These are phyloP conservation scores for Hymenotorrendiella dingleyae DNA, from an alignment of 2,329 filamentous ascomycete species.

Conservation along the genomic window DNA sequence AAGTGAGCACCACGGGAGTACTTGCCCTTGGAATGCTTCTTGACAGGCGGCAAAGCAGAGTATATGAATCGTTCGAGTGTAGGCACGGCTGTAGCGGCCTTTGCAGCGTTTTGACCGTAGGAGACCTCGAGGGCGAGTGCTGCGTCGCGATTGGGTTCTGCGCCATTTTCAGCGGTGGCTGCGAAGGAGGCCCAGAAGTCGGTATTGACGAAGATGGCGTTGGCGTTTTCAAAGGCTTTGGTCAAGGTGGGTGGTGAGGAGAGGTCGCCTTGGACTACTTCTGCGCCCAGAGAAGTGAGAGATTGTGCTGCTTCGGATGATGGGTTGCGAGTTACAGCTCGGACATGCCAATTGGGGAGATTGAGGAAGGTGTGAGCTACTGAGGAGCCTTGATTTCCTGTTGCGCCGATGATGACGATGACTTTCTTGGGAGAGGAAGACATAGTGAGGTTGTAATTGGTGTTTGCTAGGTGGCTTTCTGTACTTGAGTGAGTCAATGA, in stretches of 20 bases:
- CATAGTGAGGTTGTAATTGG: no score
- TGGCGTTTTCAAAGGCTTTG: constrained; percentile 36
- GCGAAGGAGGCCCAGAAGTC: constrained; percentile 21
- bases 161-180: no score
- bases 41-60: constrained; percentile 33
- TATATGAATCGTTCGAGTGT: constrained; percentile 35
- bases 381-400: not conserved
- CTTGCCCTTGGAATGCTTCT: constrained; percentile 32
- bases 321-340: constrained; percentile 40
- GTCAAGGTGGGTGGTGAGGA: constrained; percentile 34
- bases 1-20: constrained; percentile 35
- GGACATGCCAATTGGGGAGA: constrained; percentile 23
- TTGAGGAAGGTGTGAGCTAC: constrained; percentile 1
- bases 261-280: constrained; percentile 39
- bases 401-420: no score
- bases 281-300: constrained; percentile 35
- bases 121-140: no score
- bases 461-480: no score
- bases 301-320: constrained; percentile 36
- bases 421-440: no score
- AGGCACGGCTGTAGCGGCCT: constrained; percentile 24
- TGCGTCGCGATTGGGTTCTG: no score
- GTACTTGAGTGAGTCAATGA: no score
- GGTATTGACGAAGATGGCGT: constrained; percentile 49
- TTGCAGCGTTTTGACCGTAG: constrained; percentile 27